These are phyloP conservation scores for Candida michaelii DNA, from an alignment of 805 yeast genomes.

Conservation along the genomic window DNA sequence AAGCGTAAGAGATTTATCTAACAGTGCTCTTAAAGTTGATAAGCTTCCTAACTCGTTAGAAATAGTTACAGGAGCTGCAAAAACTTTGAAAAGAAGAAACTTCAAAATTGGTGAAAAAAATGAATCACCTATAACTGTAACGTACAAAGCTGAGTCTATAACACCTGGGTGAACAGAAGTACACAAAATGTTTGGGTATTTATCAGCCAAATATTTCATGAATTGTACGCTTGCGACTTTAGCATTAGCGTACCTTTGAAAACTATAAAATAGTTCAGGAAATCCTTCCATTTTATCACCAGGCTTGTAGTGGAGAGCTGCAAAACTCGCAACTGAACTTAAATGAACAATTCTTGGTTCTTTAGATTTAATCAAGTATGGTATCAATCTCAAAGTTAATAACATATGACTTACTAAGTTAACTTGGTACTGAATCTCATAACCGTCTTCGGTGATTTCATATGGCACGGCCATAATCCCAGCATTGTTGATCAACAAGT, in stretches of 20 bases:
- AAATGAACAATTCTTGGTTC: conserved; percentile 32
- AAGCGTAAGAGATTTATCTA: conserved; percentile 26
- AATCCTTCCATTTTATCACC: conserved; percentile 19
- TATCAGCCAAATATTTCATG: conserved; percentile 26
- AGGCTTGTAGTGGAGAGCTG: conserved; percentile 24
- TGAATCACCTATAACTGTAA: conserved; percentile 13
- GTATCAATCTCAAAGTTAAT: conserved; percentile 30
- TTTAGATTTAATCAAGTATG: conserved; percentile 22
- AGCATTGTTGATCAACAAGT: conserved; percentile 40
- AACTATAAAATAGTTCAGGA: conserved; percentile 28
- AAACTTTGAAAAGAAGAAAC: conserved; percentile 14
- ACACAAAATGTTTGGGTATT: conserved; percentile 29
- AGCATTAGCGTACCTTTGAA: conserved; percentile 37
- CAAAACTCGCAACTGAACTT: conserved; percentile 32
- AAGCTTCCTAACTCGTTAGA: conserved; percentile 33
- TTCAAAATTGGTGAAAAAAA: neutral
- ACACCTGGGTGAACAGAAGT: conserved; percentile 42
- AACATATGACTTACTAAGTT: conserved; percentile 35
- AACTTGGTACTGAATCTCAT: conserved; percentile 43
- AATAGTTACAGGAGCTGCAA: conserved; percentile 24
- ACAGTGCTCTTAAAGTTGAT: conserved; percentile 33
- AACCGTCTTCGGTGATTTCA: conserved; percentile 34
- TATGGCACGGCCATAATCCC: conserved; percentile 42
- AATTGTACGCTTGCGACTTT: conserved; percentile 36
- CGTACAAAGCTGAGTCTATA: conserved; percentile 34